These are phyloP conservation scores for Erysimum cheiri DNA, from an alignment of 441 rosid species.

Conservation along the genomic window DNA sequence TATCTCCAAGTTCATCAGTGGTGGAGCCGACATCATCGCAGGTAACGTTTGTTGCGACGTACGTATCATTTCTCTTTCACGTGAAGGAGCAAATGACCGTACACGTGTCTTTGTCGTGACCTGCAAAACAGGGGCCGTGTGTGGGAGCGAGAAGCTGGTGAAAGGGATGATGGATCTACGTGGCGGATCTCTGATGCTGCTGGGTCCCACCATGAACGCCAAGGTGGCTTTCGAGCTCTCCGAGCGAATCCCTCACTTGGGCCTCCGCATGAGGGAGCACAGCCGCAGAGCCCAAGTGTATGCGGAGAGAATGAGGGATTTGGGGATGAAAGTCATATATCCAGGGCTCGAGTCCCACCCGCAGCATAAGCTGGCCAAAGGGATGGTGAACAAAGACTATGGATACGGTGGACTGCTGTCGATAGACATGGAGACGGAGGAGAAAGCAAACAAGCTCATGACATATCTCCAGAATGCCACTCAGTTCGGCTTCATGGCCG, in stretches of 20 bases:
- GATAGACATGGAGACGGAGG: slow-evolving; percentile 86
- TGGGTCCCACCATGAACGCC: slow-evolving; percentile 97
- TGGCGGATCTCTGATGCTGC: slow-evolving; percentile 85
- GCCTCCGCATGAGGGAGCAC: slow-evolving; percentile 91
- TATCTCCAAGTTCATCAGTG: slow-evolving; percentile 91
- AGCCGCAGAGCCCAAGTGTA: slow-evolving; percentile 68
- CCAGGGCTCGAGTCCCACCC: slow-evolving; percentile 89
- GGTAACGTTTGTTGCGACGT: slow-evolving; percentile 52
- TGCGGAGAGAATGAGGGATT: slow-evolving; percentile 69
- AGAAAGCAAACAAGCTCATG: slow-evolving; percentile 84
- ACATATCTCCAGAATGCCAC: slow-evolving; percentile 69
- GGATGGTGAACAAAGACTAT: slow-evolving; percentile 66
- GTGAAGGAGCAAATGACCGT: slow-evolving; percentile 35
- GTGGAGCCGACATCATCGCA: slow-evolving; percentile 94
- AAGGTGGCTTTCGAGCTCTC: slow-evolving; percentile 92
- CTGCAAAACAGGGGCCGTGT: slow-evolving; percentile 72
- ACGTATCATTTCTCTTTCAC: slow-evolving; percentile 13
- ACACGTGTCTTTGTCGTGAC: slow-evolving; percentile 42
- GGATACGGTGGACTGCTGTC: slow-evolving; percentile 86
- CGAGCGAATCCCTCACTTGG: slow-evolving; percentile 81
- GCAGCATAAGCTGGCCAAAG: slow-evolving; percentile 66
- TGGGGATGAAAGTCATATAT: slow-evolving; percentile 79
- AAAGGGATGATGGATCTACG: slow-evolving; percentile 95
- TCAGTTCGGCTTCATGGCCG: slow-evolving; percentile 95
- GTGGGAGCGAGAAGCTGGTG: slow-evolving; percentile 84